Evolutionary conservation across 345 rosid species (phyloP).

Genomic region (Draba incana): DNA sequence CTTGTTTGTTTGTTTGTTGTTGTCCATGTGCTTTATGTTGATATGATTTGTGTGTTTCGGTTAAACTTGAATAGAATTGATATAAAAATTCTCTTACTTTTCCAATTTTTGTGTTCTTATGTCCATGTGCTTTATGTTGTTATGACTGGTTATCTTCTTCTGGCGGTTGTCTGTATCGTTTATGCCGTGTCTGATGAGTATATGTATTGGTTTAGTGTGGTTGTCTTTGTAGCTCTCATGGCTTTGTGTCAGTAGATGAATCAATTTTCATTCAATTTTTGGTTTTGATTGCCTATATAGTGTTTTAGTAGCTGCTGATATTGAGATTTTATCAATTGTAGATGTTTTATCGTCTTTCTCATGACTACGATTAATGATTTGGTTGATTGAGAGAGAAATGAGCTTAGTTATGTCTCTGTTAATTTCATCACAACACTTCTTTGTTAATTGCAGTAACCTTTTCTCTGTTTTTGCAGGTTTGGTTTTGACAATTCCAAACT

Average conservation of each 20-base stretch:
- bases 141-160: not conserved
- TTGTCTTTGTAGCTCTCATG: not conserved
- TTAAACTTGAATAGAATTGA: too few species aligned
- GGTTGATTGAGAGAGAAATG: not conserved
- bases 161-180: not conserved
- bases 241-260: not conserved
- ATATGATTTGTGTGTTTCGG: too few species aligned
- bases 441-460: too few species aligned
- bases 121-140: not conserved
- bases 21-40: too few species aligned
- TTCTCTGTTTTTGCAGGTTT: too few species aligned
- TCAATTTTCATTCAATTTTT: not conserved
- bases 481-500: too few species aligned
- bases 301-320: not conserved
- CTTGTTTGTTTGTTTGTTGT: not conserved
- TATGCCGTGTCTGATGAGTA: not conserved
- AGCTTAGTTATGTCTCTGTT: not conserved
- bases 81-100: too few species aligned
- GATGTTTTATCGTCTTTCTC: not conserved
- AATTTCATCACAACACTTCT: too few species aligned
- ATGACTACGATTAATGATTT: not conserved
- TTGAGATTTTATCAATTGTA: not conserved
- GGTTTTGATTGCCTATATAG: not conserved
- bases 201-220: not conserved
- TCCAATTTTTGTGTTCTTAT: too few species aligned